These are phyloP conservation scores for Aspergillus glaucus DNA, from an alignment of 2,329 filamentous ascomycete species.

Conservation along the genomic window DNA sequence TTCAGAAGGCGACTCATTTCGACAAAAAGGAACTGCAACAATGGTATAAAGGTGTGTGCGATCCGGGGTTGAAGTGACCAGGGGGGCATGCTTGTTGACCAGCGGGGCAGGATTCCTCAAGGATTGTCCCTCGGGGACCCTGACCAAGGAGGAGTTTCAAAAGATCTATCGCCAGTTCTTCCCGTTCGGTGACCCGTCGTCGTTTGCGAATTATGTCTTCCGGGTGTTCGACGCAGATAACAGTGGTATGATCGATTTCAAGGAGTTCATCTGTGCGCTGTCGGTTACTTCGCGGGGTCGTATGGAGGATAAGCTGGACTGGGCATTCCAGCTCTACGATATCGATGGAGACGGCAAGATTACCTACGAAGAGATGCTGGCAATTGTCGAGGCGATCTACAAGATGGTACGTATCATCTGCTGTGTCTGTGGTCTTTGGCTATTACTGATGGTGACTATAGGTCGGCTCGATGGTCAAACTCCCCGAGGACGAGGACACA, in stretches of 20 bases:
- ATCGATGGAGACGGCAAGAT: constrained; percentile 99
- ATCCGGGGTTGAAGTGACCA: constrained; percentile 2
- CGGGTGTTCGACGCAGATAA: constrained; percentile 98
- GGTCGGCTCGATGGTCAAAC: constrained; percentile 98
- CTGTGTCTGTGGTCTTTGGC: not conserved
- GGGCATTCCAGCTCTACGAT: constrained; percentile 98
- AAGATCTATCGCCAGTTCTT: constrained; percentile 99
- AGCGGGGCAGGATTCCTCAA: constrained; percentile 75
- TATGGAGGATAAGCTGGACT: constrained; percentile 99
- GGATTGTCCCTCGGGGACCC: constrained; percentile 93
- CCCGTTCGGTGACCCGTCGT: constrained; percentile 93
- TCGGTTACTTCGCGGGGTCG: constrained; percentile 95
- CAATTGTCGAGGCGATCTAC: constrained; percentile 98
- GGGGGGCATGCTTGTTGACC: not conserved
- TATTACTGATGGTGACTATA: constrained; percentile 32
- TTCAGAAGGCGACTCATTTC: constrained; percentile 96
- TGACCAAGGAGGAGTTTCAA: constrained; percentile 97
- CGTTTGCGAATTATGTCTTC: constrained; percentile 98
- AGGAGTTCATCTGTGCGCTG: constrained; percentile 97
- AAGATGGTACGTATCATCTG: constrained; percentile 71
- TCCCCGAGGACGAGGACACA: constrained; percentile 97
- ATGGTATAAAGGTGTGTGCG: constrained; percentile 90
- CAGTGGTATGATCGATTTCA: constrained; percentile 96
- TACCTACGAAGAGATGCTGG: constrained; percentile 97
- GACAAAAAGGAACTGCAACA: constrained; percentile 99